A percentile compares a stretch with the other conserved stretches of the same genome.
Evolutionary conservation across 805 yeast genomes (phyloP).

Genomic region (Saturnispora sekii): DNA sequence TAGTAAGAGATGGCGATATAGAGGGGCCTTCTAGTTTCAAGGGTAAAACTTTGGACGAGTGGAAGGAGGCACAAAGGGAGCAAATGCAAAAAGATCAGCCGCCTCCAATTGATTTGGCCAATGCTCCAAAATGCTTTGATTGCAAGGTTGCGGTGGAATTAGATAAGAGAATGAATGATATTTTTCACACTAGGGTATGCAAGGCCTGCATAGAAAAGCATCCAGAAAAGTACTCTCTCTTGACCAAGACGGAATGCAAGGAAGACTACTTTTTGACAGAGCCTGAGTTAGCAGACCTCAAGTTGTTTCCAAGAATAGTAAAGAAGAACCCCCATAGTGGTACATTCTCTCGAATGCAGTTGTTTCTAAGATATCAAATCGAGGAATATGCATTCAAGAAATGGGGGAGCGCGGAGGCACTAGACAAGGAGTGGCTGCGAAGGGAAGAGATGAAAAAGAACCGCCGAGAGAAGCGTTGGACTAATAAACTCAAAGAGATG

Average conservation of each 20-base stretch:
- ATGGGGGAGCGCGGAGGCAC: slow-evolving; percentile 86
- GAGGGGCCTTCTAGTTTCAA: slow-evolving; percentile 4
- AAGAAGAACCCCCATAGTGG: slow-evolving; percentile 92
- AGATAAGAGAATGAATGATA: slow-evolving; percentile 58
- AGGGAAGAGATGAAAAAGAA: slow-evolving; percentile 64
- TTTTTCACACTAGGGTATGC: slow-evolving; percentile 74
- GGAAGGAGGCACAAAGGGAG: slow-evolving; percentile 42
- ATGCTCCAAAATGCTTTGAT: slow-evolving; percentile 76
- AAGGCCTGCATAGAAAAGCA: slow-evolving; percentile 56
- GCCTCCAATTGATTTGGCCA: slow-evolving; percentile 62
- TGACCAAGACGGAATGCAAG: slow-evolving; percentile 92
- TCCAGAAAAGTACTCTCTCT: slow-evolving; percentile 82
- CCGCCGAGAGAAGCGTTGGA: slow-evolving; percentile 70
- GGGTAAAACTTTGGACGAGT: slow-evolving; percentile 39
- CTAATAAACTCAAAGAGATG: slow-evolving; percentile 76
- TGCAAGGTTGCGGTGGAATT: slow-evolving; percentile 67
- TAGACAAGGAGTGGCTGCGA: slow-evolving; percentile 88
- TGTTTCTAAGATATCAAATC: slow-evolving; percentile 82
- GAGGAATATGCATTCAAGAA: slow-evolving; percentile 87
- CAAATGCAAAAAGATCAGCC: slow-evolving; percentile 18
- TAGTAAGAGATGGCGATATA: slow-evolving; percentile 19
- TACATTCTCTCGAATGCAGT: slow-evolving; percentile 85
- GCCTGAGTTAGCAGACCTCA: slow-evolving; percentile 72
- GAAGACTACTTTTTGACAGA: slow-evolving; percentile 91
- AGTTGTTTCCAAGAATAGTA: slow-evolving; percentile 64